Evolutionary conservation across 768 basidiomycete species (phyloP), one percentile per base, ranked within the genome.

Genomic region (Hirschioporus abietinus): DNA sequence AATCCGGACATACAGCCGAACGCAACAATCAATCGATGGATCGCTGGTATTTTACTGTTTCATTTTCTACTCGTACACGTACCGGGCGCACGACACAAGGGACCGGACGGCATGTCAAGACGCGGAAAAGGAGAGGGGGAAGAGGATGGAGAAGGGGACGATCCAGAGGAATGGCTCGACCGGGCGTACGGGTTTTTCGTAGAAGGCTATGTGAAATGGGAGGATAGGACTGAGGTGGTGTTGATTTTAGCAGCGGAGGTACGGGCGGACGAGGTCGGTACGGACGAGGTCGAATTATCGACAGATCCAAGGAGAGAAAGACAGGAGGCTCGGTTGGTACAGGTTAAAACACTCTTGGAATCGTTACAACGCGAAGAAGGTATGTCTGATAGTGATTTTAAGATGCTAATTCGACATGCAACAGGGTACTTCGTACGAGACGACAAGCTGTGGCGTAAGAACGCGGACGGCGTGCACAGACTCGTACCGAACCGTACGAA

Each of bases 91-190:
- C 10, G 52, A 1, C 35, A 64, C 24, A 26, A 35, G 1, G 64
- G 34, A 1, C 34, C 64, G n/a, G 35, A 64, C 52, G 64, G 64
- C 12, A 15, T 64, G 12, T 64, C 64, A 1, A 35, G 64, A 57
- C 7, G 24, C 57, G 17, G 58, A 3, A n/a, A 9, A n/a, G 58
- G 4, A 59, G n/a, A n/a, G 7, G 58, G 71, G 17, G 70, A 70
- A 0, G 70, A 67, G 10, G 72, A 76, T 34, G 63, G 27, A 6
- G 30, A 63, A 1, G 57, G 66, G 0, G 64, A 63, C 0, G 60
- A 75, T 15, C 73, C 76, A 35, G 71, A 76, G 35, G 68, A 74
- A 0, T 68, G 74, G 75, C 61, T 77, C 1, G 73, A 76, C 35
- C 60, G 68, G 30, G 30, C 4, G 30, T 58, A 67, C 59, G 63